These are phyloP conservation scores for Hypsizygus ulmarius DNA, from an alignment of 1,284 basidiomycete genomes.

Conservation along the genomic window DNA sequence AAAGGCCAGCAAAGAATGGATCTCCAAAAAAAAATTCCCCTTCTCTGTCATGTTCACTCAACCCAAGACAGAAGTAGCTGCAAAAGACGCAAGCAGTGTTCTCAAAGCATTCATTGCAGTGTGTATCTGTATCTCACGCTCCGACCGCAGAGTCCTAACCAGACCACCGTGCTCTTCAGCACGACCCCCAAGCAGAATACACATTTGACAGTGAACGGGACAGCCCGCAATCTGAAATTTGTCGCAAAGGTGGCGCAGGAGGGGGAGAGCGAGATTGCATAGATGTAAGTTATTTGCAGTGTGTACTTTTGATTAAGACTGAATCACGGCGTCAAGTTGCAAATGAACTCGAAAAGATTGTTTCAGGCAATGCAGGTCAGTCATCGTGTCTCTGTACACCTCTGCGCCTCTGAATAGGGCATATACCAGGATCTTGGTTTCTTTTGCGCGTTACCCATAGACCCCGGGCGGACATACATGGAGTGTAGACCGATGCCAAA, in stretches of 20 bases:
- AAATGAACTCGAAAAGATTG: constrained; percentile 64
- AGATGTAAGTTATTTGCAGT: constrained; percentile 42
- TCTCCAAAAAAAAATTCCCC: neutral
- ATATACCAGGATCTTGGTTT: constrained; percentile 55
- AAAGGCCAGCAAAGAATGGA: neutral
- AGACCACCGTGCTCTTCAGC: constrained; percentile 31
- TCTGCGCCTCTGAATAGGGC: neutral
- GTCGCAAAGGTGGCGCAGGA: constrained; percentile 48
- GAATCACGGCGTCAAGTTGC: constrained; percentile 41
- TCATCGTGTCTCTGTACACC: constrained; percentile 15
- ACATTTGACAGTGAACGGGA: constrained; percentile 62
- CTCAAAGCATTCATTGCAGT: constrained; percentile 39
- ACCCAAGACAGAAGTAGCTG: neutral
- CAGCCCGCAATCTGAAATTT: constrained; percentile 60
- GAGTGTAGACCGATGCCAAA: constrained; percentile 68
- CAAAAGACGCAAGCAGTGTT: constrained; percentile 16
- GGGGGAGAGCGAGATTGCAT: constrained; percentile 54
- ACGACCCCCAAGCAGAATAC: constrained; percentile 49
- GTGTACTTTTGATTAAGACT: neutral
- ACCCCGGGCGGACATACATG: constrained; percentile 71
- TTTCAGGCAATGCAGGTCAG: constrained; percentile 79
- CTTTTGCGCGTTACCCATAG: constrained; percentile 73
- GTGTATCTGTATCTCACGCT: constrained; percentile 18
- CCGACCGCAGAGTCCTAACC: neutral
- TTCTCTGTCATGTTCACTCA: constrained; percentile 12